Evolutionary conservation across 768 basidiomycete species (phyloP).

Genomic region (Russula emetica): DNA sequence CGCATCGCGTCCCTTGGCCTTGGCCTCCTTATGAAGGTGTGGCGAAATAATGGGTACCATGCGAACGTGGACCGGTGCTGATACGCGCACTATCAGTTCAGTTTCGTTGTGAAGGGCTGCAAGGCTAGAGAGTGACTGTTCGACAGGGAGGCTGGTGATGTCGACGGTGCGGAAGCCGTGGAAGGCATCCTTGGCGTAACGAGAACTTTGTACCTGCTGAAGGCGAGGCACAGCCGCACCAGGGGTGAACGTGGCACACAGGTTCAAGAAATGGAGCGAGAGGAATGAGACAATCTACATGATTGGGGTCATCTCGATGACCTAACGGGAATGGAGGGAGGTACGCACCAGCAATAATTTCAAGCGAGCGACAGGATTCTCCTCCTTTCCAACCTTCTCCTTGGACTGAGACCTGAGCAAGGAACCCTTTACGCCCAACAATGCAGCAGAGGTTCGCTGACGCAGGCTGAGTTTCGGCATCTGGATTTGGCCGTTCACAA

Average conservation of each 20-base stretch:
- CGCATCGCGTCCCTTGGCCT: conserved; percentile 26
- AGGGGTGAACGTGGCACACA: conserved; percentile 84
- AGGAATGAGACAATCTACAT: conserved; percentile 83
- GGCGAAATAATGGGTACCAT: conserved; percentile 36
- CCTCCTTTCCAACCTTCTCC: conserved; percentile 45
- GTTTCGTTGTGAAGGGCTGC: conserved; percentile 31
- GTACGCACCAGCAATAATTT: conserved; percentile 72
- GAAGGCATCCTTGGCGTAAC: conserved; percentile 30
- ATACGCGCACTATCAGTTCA: conserved; percentile 56
- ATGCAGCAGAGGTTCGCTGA: conserved; percentile 32
- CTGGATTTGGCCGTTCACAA: conserved; percentile 28
- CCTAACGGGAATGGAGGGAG: conserved; percentile 10
- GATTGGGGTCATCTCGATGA: conserved; percentile 1
- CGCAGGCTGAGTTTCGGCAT: conserved; percentile 29
- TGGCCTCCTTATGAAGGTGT: conserved; percentile 27
- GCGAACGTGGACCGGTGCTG: conserved; percentile 55
- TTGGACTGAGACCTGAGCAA: conserved; percentile 37
- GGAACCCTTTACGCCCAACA: conserved; percentile 50
- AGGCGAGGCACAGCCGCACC: conserved; percentile 48
- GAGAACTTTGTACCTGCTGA: conserved; percentile 36
- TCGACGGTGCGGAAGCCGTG: conserved; percentile 55
- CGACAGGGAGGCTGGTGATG: conserved; percentile 57
- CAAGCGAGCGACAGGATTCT: conserved; percentile 81
- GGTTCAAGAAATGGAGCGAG: conserved; percentile 85
- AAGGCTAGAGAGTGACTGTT: conserved; percentile 40